Base-by-base conservation (phyloP, 2,329 filamentous ascomycete species). In the Leptographium galeiforme region DNA sequence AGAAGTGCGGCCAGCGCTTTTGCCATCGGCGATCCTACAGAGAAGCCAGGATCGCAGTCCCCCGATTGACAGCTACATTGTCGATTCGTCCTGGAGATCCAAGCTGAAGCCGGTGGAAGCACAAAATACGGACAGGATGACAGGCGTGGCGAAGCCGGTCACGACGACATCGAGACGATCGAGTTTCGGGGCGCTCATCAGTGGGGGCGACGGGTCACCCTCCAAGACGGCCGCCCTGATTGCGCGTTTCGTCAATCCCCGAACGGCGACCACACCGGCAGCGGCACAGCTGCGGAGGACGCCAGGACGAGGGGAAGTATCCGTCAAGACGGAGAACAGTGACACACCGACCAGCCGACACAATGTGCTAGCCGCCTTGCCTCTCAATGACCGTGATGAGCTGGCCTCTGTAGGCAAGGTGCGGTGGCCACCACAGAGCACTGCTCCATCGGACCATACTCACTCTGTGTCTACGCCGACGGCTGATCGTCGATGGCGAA, bases 151-250 rank as follows among this genome's bases (percentile, higher is more conserved):
- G 8, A 45, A 18, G 19, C 19, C 39, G 39, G 14, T n/a, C 39
- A n/a, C 18, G 39, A n/a, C 16, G 14, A 40, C 6, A 16, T 40
- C 14, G 30, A 14, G 30, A 34, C 45, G 25, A 18, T 18, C 45
- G 6, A 33, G 45, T 13, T 33, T n/a, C 2, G 25, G 30, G 6
- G 25, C n/a, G n/a, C n/a, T 18, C n/a, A 48, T 13, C n/a, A 38
- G 32, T 6, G 14, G 2, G 5, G 25, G 33, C 16, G 38, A 41
- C 4, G 54, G 53, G 2, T 47, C 55, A 0, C 57, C 57, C 18
- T 58, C 57, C 8, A 58, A 57, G 18, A 56, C 57, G 12, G 54
- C 54, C 1, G 51, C 56, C 1, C 11, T 58, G 36, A 57, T 58
- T 47, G 54, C 57, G 14, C 55, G 55, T 6, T 56, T 58, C 49